Evolutionary conservation across 257 asterid species (phyloP), one percentile per base, ranked within the genome.

Genomic region (Ocimum tenuiflorum): DNA sequence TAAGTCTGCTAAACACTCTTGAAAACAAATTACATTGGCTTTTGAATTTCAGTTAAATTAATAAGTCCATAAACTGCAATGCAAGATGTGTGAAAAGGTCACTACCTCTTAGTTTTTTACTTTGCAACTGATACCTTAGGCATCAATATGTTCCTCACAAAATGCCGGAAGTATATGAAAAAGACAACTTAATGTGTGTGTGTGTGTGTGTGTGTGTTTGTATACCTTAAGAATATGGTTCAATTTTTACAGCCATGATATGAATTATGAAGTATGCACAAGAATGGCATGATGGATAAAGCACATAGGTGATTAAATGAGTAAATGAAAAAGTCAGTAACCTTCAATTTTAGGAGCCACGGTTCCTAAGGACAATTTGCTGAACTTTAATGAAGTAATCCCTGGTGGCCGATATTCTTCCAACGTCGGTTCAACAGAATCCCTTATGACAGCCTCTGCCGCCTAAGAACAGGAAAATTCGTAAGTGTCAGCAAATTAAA

Each of bases 281-380:
- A 6, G 59, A 15, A 64, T n/a, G 31, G 12, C 8, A 52, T 41
- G 22, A 60, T 29, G 49, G n/a, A 36, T 29, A 59, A 35, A 11
- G 66, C 33, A 15, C 29, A 70, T 4, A 52, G 39, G 23, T 17
- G 54, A 49, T 22, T 12, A n/a, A 69, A 55, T 31, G 10, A 20
- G 13, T 47, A 18, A 33, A 46, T 19, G 13, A 42, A 57, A 53
- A 70, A 24, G n/a, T 56, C 54, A n/a, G 64, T 58, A 70, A 91
- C 98, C 98, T 88, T 91, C 98, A 70, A 91, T 86, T 72, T 91
- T 91, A 13, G 98, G 98, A 61, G 96, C 95, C 85, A 91, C 98
- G 38, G 92, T 89, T 69, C 98, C 98, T 35, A 91, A 88, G 22
- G 98, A 83, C 71, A 91, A 75, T 80, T 85, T 85, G 73, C 86